Percentiles rank a stretch among this genome's conserved stretches.
Conservation (phyloP, 164 flowering plant species). For the Liriodendron chinense region DNA sequence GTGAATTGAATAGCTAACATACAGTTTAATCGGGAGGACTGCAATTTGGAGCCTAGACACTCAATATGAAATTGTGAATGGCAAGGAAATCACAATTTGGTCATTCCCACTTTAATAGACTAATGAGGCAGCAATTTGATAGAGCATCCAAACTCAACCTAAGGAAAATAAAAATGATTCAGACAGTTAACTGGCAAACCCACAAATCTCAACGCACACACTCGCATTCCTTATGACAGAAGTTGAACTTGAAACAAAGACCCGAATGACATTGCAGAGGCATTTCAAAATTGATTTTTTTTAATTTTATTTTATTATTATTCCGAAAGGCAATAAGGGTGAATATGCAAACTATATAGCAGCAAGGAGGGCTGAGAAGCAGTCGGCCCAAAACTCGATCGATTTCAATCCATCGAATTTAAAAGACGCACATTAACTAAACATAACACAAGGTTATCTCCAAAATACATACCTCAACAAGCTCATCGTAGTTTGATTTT, state of each 20-base stretch:
- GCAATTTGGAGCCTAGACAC: not conserved
- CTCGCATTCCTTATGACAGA: not conserved
- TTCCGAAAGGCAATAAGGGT: too few relatives aligned
- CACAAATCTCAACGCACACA: not conserved
- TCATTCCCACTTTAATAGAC: not conserved
- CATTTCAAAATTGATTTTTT: not conserved
- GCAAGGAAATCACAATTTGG: not conserved
- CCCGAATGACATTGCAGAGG: not conserved
- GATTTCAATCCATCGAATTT: not conserved
- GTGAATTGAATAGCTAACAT: not conserved
- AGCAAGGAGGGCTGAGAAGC: too few relatives aligned
- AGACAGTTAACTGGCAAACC: not conserved
- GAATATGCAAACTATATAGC: too few relatives aligned
- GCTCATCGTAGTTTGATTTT: conserved; percentile 84
- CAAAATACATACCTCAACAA: conserved; percentile 63
- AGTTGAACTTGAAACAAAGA: not conserved
- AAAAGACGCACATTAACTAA: not conserved
- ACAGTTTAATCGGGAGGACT: not conserved
- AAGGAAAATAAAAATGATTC: too few relatives aligned
- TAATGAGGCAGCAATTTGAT: not conserved
- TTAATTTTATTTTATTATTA: too few relatives aligned
- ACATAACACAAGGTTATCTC: not conserved
- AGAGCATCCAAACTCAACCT: not conserved
- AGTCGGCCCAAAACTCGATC: not conserved
- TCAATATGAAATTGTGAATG: not conserved